A percentile compares a stretch with the other conserved stretches of the same genome.
These are phyloP conservation scores for Porcisia hertigi DNA, from an alignment of 208 protist genomes.

Conservation along the genomic window DNA sequence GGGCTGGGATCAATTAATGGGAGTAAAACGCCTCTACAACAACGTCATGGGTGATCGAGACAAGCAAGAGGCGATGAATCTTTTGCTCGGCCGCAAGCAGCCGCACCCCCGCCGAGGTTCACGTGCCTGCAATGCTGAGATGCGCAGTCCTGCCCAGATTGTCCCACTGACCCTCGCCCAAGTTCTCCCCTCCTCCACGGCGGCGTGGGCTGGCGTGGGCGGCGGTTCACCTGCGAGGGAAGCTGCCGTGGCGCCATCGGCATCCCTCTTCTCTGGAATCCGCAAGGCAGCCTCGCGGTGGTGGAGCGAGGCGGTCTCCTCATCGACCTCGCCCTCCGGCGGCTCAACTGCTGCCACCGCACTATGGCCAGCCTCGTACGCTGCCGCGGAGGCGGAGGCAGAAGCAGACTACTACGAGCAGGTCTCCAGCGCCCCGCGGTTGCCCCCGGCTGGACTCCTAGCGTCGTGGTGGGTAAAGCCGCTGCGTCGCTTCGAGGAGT, in stretches of 20 bases:
- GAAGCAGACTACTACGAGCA: conserved; percentile 72
- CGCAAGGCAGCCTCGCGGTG: conserved; percentile 20
- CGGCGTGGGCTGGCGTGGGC: conserved; percentile 1
- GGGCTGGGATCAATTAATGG: conserved; percentile 88
- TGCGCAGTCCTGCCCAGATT: conserved; percentile 22
- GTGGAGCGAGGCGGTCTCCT: conserved; percentile 18
- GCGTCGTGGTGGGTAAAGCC: conserved; percentile 60
- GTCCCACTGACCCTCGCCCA: not conserved
- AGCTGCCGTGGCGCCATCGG: not conserved
- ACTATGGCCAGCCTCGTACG: conserved; percentile 17
- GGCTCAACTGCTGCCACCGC: conserved; percentile 4
- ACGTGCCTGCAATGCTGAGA: conserved; percentile 18
- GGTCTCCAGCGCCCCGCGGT: conserved; percentile 34
- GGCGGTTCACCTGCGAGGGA: conserved; percentile 4
- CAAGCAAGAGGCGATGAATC: conserved; percentile 78
- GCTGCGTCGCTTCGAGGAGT: conserved; percentile 22
- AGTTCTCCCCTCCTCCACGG: not conserved
- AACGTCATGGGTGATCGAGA: conserved; percentile 82
- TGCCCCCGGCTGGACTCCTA: conserved; percentile 23
- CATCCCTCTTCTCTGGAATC: conserved; percentile 23
- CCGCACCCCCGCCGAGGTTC: conserved; percentile 28
- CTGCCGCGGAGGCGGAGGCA: conserved; percentile 33
- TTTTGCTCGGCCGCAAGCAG: conserved; percentile 83
- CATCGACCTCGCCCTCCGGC: not conserved
- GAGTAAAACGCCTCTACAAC: conserved; percentile 84